phyloP scores from a whole-genome alignment of 805 yeast genomes.

The Teunomyces lycoperdinae region DNA sequence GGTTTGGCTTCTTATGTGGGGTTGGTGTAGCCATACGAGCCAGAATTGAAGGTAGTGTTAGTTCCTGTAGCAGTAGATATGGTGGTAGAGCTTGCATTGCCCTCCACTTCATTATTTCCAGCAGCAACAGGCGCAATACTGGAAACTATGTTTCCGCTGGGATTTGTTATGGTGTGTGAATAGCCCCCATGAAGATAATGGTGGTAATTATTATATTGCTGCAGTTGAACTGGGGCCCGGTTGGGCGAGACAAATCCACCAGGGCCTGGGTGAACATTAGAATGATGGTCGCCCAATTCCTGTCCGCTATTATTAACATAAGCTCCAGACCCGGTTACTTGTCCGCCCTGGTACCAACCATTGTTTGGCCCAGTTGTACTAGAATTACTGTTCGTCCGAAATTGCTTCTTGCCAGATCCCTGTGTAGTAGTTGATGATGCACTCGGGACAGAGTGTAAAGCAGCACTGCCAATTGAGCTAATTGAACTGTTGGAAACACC shows the following conservation, averaged over 20 bases:
- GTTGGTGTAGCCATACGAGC: slow-evolving; percentile 3
- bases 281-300: neutral
- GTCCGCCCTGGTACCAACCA: neutral
- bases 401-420: slow-evolving; percentile 9
- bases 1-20: slow-evolving; percentile 1
- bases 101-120: neutral
- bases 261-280: neutral
- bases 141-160: neutral
- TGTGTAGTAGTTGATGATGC: neutral
- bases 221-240: slow-evolving; percentile 2
- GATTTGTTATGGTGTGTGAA: slow-evolving; percentile 1
- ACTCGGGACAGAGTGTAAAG: slow-evolving; percentile 1
- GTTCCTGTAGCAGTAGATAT: slow-evolving; percentile 1
- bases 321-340: neutral
- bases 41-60: neutral
- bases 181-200: slow-evolving; percentile 2
- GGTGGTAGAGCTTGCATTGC: neutral
- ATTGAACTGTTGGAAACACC: slow-evolving; percentile 8
- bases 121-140: neutral
- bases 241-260: slow-evolving; percentile 2
- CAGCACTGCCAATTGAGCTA: slow-evolving; percentile 5
- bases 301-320: neutral
- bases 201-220: slow-evolving; percentile 2
- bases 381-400: slow-evolving; percentile 5
- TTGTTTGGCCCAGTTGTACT: slow-evolving; percentile 1